Evolutionary conservation across 2,329 filamentous ascomycete species (phyloP).

Genomic region (Talaromyces islandicus): DNA sequence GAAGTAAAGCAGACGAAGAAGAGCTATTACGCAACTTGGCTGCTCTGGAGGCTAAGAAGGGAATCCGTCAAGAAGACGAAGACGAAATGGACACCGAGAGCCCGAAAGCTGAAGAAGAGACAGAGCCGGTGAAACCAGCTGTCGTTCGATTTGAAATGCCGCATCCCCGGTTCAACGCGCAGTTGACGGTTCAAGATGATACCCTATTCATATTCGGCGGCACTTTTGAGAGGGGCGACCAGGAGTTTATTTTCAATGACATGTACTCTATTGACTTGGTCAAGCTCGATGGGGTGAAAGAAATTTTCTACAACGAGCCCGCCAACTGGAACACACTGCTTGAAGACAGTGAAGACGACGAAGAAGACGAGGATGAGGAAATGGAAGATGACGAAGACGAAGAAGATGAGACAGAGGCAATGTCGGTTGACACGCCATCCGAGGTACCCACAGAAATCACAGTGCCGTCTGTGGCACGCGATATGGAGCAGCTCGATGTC

Average conservation of each 20-base stretch:
- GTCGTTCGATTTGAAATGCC: conserved; percentile 75
- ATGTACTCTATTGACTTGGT: conserved; percentile 90
- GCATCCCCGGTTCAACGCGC: conserved; percentile 84
- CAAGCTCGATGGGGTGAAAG: conserved; percentile 88
- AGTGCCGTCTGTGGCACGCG: conserved; percentile 29
- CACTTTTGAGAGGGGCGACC: conserved; percentile 89
- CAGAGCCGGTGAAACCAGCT: conserved; percentile 51
- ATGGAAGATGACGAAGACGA: conserved; percentile 36
- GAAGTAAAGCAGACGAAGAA: conserved; percentile 85
- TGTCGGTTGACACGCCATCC: conserved; percentile 32
- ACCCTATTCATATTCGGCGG: conserved; percentile 91
- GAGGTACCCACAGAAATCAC: conserved; percentile 31
- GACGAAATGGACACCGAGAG: conserved; percentile 33
- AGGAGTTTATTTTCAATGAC: conserved; percentile 94
- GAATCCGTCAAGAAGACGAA: conserved; percentile 49
- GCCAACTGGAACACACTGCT: conserved; percentile 72
- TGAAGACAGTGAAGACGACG: conserved; percentile 50
- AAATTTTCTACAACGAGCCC: conserved; percentile 79
- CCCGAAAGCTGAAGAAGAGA: conserved; percentile 49
- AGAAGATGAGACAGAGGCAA: conserved; percentile 40
- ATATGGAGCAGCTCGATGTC: conserved; percentile 32
- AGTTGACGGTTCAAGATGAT: conserved; percentile 86
- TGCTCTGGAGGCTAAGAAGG: conserved; percentile 70
- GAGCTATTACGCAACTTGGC: conserved; percentile 83
- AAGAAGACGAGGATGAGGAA: conserved; percentile 36